Conservation (phyloP, 2,329 filamentous ascomycete genomes). For the Aspergillus sp. region DNA sequence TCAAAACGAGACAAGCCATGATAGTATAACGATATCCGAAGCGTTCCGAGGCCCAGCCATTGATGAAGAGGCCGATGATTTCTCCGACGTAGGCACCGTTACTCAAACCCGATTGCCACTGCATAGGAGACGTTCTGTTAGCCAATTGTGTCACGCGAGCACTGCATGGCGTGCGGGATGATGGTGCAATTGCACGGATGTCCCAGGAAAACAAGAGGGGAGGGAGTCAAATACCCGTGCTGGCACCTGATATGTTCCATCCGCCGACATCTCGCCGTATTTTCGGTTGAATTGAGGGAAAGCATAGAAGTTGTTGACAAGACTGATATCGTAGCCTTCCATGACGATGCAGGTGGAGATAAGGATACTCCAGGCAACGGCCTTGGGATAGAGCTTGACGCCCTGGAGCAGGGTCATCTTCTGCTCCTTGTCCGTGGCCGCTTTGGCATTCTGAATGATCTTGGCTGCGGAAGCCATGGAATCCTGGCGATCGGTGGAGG, state of each 20-base stretch:
- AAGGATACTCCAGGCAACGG: slow-evolving; percentile 77
- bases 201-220: neutral
- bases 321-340: slow-evolving; percentile 83
- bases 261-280: slow-evolving; percentile 36
- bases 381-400: slow-evolving; percentile 81
- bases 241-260: slow-evolving; percentile 43
- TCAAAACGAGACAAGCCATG: slow-evolving; percentile 48
- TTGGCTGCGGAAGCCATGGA: slow-evolving; percentile 32
- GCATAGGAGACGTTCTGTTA: slow-evolving; percentile 20
- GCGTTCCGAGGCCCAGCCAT: slow-evolving; percentile 53
- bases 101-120: slow-evolving; percentile 50
- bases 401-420: slow-evolving; percentile 74
- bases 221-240: slow-evolving; percentile 33
- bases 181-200: neutral
- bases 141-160: slow-evolving; percentile 8
- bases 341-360: slow-evolving; percentile 91
- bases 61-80: slow-evolving; percentile 55
- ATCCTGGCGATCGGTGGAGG: slow-evolving; percentile 18
- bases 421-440: slow-evolving; percentile 53
- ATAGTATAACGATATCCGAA: slow-evolving; percentile 56
- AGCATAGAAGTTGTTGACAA: slow-evolving; percentile 77
- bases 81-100: slow-evolving; percentile 48
- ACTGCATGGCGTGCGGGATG: neutral
- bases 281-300: slow-evolving; percentile 45
- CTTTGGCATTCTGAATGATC: slow-evolving; percentile 44